Conservation (phyloP, 2,329 filamentous ascomycete species). For the Clathrospora elynae region DNA sequence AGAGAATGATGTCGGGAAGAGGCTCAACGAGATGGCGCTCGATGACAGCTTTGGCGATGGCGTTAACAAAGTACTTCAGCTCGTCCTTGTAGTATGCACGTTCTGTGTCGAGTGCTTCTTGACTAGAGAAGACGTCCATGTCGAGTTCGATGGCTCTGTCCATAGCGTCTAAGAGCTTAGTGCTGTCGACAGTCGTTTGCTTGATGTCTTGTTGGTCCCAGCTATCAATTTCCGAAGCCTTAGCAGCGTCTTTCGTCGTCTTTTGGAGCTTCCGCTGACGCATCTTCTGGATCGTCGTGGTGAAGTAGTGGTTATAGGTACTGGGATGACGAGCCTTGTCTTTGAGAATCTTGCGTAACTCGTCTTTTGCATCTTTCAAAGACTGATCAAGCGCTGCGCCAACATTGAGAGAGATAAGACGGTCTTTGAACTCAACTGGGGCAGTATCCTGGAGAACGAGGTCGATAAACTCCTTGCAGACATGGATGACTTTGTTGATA, state of each 20-base stretch:
- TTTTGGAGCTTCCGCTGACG: no score
- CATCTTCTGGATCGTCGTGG: conserved; percentile 46
- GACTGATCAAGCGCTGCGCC: conserved; percentile 7
- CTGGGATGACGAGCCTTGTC: conserved; percentile 30
- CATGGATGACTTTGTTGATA: conserved; percentile 9
- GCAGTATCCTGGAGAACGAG: conserved; percentile 1
- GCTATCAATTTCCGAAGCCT: no score
- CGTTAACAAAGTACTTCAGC: conserved; percentile 45
- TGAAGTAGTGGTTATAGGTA: conserved; percentile 49
- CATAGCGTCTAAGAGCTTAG: conserved; percentile 4
- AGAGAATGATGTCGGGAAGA: conserved; percentile 38
- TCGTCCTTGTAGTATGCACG: conserved; percentile 49
- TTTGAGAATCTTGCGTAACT: conserved; percentile 20
- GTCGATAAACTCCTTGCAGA: no score
- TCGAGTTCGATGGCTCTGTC: conserved; percentile 24
- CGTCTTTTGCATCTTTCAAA: conserved; percentile 8
- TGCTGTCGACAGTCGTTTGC: no score
- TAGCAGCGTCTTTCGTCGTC: no score
- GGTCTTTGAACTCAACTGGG: no score
- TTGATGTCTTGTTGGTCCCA: no score
- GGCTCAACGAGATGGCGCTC: conserved; percentile 47
- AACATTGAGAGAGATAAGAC: no score
- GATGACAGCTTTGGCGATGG: conserved; percentile 45
- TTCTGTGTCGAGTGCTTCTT: conserved; percentile 46
- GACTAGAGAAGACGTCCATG: conserved; percentile 42